These are phyloP conservation scores for Odontarrhena argentea DNA, from an alignment of 345 rosid species.

Conservation along the genomic window DNA sequence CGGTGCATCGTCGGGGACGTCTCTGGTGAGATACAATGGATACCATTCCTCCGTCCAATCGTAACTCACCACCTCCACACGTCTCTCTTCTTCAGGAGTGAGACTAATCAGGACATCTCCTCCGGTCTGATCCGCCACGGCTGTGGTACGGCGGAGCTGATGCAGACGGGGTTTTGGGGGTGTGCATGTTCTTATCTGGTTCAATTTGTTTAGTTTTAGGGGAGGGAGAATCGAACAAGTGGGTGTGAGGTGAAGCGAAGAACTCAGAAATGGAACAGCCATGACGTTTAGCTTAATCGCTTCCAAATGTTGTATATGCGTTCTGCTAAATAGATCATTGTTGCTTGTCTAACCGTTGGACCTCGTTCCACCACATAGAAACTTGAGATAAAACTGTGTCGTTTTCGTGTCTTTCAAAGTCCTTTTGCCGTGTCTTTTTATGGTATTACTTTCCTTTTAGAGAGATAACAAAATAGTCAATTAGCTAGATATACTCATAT, in stretches of 20 bases:
- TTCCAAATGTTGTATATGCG: neutral
- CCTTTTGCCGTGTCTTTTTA: too few relatives aligned
- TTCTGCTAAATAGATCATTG: constrained; percentile 6
- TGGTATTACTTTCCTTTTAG: too few relatives aligned
- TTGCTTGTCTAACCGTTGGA: constrained; percentile 32
- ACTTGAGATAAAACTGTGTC: neutral
- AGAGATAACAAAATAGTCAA: too few relatives aligned
- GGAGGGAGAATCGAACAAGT: constrained; percentile 31
- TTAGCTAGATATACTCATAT: too few relatives aligned
- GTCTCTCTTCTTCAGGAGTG: constrained; percentile 45
- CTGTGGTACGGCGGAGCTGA: constrained; percentile 34
- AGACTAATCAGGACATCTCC: constrained; percentile 35
- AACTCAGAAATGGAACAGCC: constrained; percentile 38
- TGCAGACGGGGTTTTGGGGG: constrained; percentile 21
- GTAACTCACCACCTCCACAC: constrained; percentile 52
- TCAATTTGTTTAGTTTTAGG: constrained; percentile 17
- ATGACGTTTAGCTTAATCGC: constrained; percentile 17
- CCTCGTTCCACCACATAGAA: constrained; percentile 39
- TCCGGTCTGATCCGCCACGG: constrained; percentile 25
- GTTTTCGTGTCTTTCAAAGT: neutral
- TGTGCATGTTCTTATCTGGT: constrained; percentile 25
- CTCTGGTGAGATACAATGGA: constrained; percentile 76
- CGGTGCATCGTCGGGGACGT: constrained; percentile 91
- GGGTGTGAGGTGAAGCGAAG: constrained; percentile 30
- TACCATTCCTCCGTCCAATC: constrained; percentile 97